These are phyloP conservation scores for Ramichloridium luteum DNA, from an alignment of 2,329 filamentous ascomycete genomes.

Conservation along the genomic window DNA sequence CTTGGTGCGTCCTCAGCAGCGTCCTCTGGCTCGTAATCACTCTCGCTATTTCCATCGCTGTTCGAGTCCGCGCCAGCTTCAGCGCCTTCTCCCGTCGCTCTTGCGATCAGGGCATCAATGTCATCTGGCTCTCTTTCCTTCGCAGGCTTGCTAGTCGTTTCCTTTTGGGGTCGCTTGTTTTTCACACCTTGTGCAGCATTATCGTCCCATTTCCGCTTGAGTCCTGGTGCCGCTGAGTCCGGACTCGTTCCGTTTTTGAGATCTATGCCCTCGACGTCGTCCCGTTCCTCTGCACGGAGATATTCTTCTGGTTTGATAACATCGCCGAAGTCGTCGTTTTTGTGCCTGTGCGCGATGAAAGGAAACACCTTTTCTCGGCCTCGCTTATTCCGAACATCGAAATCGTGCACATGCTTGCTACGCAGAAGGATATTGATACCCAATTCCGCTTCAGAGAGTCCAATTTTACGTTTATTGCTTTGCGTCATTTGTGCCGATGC, in stretches of 20 bases:
- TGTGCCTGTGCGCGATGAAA: constrained; percentile 63
- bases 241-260: constrained; percentile 38
- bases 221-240: constrained; percentile 50
- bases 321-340: constrained; percentile 86
- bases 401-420: constrained; percentile 76
- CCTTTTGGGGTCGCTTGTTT: constrained; percentile 51
- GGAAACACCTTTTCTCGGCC: constrained; percentile 90
- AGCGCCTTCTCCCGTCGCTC: constrained; percentile 17
- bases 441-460: constrained; percentile 76
- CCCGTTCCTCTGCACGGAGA: constrained; percentile 79
- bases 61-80: constrained; percentile 13
- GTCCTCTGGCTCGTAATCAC: constrained; percentile 41
- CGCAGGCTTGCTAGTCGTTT: constrained; percentile 19
- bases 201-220: constrained; percentile 92
- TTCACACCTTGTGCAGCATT: constrained; percentile 15
- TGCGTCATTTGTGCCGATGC: constrained; percentile 77
- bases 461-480: constrained; percentile 66
- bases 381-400: constrained; percentile 79
- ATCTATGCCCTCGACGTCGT: constrained; percentile 57
- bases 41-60: constrained; percentile 34
- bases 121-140: constrained; percentile 23
- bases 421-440: constrained; percentile 85
- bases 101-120: constrained; percentile 24
- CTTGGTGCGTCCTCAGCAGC: constrained; percentile 52
- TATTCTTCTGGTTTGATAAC: constrained; percentile 90